A percentile compares a stretch with the other conserved stretches of the same genome.
phyloP scores from a whole-genome alignment of 140 eudicot species.

The Erigeron philadelphicus region DNA sequence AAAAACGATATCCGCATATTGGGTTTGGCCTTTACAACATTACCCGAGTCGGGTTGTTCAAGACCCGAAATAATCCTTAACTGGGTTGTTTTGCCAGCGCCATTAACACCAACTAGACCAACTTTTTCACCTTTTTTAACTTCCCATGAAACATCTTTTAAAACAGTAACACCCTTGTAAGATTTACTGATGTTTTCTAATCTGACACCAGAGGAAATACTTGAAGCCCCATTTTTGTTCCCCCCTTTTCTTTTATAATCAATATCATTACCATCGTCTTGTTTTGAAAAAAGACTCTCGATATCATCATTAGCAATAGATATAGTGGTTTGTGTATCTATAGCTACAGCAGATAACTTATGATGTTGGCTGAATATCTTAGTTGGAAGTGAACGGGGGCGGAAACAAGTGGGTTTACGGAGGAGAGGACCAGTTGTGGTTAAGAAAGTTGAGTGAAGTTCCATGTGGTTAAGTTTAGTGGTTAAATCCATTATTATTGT shows the following conservation, averaged over 20 bases:
- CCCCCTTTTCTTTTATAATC: conserved; percentile 26
- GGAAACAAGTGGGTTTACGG: conserved; percentile 35
- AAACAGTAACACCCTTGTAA: conserved; percentile 80
- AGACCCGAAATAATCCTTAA: conserved; percentile 76
- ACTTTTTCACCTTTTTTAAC: conserved; percentile 95
- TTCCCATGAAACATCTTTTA: conserved; percentile 85
- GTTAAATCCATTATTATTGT: conserved; percentile 45
- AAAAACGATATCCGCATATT: conserved; percentile 81
- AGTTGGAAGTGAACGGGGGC: conserved; percentile 38
- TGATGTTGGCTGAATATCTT: conserved; percentile 10
- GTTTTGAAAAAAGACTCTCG: conserved; percentile 53
- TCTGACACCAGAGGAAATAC: conserved; percentile 81
- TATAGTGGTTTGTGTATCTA: conserved; percentile 37
- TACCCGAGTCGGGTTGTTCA: conserved; percentile 90
- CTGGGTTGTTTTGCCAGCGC: conserved; percentile 97
- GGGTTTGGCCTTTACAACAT: conserved; percentile 76
- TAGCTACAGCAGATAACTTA: conserved; percentile 51
- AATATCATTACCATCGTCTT: conserved; percentile 25
- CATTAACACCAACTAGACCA: conserved; percentile 93
- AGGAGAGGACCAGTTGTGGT: conserved; percentile 32
- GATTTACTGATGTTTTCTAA: conserved; percentile 74
- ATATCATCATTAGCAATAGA: conserved; percentile 32
- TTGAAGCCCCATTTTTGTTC: conserved; percentile 62
- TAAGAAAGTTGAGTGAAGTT: conserved; percentile 55
- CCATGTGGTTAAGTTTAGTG: conserved; percentile 45